Evolutionary conservation across 306 rosid species (phyloP).

Genomic region (Acacia confusa): DNA sequence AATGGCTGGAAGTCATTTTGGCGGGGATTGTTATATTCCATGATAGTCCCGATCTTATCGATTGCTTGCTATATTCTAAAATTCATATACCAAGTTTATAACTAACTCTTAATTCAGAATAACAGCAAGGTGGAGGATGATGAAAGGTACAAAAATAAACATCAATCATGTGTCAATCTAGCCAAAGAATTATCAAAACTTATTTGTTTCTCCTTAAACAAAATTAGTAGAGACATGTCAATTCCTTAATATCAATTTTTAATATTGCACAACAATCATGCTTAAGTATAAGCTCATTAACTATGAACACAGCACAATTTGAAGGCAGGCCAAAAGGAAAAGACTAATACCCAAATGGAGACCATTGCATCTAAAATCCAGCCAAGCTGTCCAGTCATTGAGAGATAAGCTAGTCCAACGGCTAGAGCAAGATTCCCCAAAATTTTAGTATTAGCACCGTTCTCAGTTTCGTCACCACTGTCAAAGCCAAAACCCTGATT

Average conservation of each 20-base stretch:
- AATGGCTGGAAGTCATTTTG: too few relatives aligned
- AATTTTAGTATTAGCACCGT: slow-evolving; percentile 52
- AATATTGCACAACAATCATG: not conserved
- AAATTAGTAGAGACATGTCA: not conserved
- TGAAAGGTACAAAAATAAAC: not conserved
- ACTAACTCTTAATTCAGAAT: not conserved
- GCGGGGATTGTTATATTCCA: not conserved
- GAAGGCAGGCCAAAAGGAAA: slow-evolving; percentile 13
- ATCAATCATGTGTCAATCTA: not conserved
- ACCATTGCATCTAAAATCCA: slow-evolving; percentile 71
- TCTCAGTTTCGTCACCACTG: slow-evolving; percentile 54
- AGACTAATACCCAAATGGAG: slow-evolving; percentile 60
- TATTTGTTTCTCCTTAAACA: not conserved
- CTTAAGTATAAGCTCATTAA: not conserved
- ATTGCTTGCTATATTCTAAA: not conserved
- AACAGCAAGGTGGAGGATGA: not conserved
- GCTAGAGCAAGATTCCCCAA: slow-evolving; percentile 67
- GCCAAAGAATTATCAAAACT: not conserved
- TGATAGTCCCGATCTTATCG: not conserved
- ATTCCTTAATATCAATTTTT: not conserved
- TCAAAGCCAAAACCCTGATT: slow-evolving; percentile 60
- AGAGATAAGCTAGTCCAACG: slow-evolving; percentile 63
- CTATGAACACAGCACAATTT: not conserved
- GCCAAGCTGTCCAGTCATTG: slow-evolving; percentile 71
- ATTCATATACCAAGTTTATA: not conserved